Conservation (phyloP, 768 basidiomycete genomes). For the Xanthoconium stramineum region DNA sequence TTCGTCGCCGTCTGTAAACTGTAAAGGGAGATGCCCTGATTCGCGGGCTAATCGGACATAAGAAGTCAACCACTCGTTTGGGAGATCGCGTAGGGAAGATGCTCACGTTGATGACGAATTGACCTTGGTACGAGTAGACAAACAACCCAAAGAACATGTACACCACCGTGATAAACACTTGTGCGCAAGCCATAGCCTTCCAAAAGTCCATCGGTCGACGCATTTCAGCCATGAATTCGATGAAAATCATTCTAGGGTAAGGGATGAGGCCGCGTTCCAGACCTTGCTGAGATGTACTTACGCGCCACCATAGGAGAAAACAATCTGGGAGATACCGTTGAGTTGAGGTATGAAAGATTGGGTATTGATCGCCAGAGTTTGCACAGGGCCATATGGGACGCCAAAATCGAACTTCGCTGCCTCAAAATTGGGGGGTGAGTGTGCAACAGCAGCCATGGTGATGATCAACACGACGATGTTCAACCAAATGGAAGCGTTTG, state of each 20-base stretch:
- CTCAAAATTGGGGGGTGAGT: conserved; percentile 51
- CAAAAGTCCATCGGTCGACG: conserved; percentile 65
- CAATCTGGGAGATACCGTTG: conserved; percentile 65
- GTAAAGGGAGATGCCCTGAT: conserved; percentile 33
- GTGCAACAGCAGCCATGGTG: conserved; percentile 57
- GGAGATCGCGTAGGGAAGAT: not conserved
- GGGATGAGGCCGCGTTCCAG: conserved; percentile 14
- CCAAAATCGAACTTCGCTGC: conserved; percentile 35
- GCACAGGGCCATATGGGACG: conserved; percentile 23
- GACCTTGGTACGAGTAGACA: conserved; percentile 59
- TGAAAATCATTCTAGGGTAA: conserved; percentile 32
- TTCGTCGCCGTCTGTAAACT: conserved; percentile 37
- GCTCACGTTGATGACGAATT: conserved; percentile 41
- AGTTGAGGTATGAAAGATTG: conserved; percentile 37
- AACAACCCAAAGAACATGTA: conserved; percentile 60
- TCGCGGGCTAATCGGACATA: conserved; percentile 23
- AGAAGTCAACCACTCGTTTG: not conserved
- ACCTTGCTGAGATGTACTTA: conserved; percentile 12
- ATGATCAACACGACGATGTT: conserved; percentile 56
- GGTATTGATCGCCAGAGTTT: conserved; percentile 13
- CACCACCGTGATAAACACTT: conserved; percentile 49
- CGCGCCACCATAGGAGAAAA: conserved; percentile 55
- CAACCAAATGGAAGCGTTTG: conserved; percentile 51
- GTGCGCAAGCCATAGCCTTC: conserved; percentile 60
- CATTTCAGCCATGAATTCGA: conserved; percentile 59